Evolutionary conservation across 352 stramenopile species (phyloP).

Genomic region (Saprolegnia parasitica): DNA sequence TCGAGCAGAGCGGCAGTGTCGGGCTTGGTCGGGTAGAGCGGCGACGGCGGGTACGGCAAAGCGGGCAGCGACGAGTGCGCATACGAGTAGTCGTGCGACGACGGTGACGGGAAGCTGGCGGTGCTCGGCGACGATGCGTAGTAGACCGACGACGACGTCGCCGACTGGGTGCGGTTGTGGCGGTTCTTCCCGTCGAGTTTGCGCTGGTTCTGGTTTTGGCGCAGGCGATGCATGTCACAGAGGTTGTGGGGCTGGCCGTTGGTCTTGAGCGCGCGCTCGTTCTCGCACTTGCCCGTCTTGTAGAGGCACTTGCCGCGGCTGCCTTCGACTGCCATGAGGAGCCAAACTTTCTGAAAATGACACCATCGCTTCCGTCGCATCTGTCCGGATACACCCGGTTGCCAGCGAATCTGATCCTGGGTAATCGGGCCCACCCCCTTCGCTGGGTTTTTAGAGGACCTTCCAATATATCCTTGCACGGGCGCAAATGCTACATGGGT

Average conservation of each 20-base stretch:
- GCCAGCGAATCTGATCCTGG: not conserved
- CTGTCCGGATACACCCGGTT: not conserved
- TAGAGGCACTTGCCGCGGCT: constrained; percentile 71
- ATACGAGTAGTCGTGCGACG: constrained; percentile 26
- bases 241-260: constrained; percentile 76
- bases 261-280: constrained; percentile 82
- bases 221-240: constrained; percentile 74
- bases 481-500: no score
- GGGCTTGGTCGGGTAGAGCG: constrained; percentile 1
- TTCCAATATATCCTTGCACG: no score
- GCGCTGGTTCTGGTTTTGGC: constrained; percentile 82
- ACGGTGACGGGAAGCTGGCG: not conserved
- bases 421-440: no score
- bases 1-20: not conserved
- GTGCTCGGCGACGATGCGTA: not conserved
- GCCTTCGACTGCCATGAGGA: not conserved
- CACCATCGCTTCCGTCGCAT: not conserved
- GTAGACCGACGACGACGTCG: not conserved
- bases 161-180: constrained; percentile 47
- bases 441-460: no score
- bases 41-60: constrained; percentile 24
- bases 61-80: not conserved
- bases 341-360: not conserved
- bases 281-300: constrained; percentile 82
- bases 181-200: constrained; percentile 86